Evolutionary conservation across 1,284 basidiomycete species (phyloP), one percentile per base, ranked within the genome.

Genomic region (Apiotrichum laibachii): DNA sequence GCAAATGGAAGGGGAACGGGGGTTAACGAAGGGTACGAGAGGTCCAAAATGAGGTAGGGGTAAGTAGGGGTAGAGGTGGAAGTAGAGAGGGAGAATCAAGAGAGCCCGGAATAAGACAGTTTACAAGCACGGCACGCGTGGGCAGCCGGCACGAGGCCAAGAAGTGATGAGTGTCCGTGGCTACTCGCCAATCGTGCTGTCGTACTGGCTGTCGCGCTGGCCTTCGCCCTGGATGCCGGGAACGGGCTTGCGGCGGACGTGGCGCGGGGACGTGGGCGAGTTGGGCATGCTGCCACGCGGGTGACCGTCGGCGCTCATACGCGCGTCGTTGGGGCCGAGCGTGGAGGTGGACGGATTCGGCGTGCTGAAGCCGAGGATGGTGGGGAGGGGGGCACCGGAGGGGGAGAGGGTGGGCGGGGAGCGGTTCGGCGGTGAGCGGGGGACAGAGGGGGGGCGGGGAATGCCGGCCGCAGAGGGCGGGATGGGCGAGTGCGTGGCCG

Each of bases 191-290:
- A 50, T 16, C 21, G 35, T 50, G 35, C 45, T 22, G 22, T 46
- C 45, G 45, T 40, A 19, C 48, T 35, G 26, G 26, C 26, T 31
- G 26, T 31, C 16, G 35, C 48, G 45, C 18, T 58, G 51, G 19
- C 46, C 21, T 31, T 53, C 39, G 39, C 56, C 56, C 9, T 49
- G 39, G 10, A 37, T 21, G 50, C 60, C 58, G 13, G 65, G 67
- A 19, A 68, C 67, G 5, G 67, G 67, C 50, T 68, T 68, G 21
- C 67, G 60, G 31, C 63, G 55, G 43, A 66, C 59, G 26, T 60
- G 46, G 5, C 50, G 53, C 33, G 44, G 54, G 5, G 53, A 55
- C 16, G 50, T 56, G 6, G 58, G 65, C 15, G 62, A 60, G 21
- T 40, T 49, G 13, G 63, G 52, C 11, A 52, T 51, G 18, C 43